These are phyloP conservation scores for Dryas alaskensis DNA, from an alignment of 306 rosid species.

Conservation along the genomic window DNA sequence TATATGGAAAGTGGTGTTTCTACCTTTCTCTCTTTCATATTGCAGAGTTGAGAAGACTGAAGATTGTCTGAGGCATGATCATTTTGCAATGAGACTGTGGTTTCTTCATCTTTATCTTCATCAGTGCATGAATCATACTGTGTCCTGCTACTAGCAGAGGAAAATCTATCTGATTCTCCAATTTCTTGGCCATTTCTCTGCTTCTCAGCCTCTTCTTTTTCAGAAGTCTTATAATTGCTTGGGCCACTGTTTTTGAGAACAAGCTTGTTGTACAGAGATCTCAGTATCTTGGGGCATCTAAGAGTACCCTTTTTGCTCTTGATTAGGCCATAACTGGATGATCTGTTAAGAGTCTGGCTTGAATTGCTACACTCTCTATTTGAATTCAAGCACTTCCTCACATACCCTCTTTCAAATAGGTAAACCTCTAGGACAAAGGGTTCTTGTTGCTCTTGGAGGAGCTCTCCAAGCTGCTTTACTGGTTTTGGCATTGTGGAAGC, in stretches of 20 bases:
- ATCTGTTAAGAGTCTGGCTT: conserved; percentile 22
- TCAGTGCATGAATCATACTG: conserved; percentile 53
- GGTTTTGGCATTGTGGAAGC: conserved; percentile 47
- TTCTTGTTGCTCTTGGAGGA: conserved; percentile 70
- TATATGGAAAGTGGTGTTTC: conserved; percentile 18
- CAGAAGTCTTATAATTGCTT: conserved; percentile 17
- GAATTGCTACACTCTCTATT: conserved; percentile 22
- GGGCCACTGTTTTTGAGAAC: conserved; percentile 21
- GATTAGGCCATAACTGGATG: conserved; percentile 24
- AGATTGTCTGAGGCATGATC: conserved; percentile 29
- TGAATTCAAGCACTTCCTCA: conserved; percentile 30
- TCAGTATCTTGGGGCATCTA: conserved; percentile 39
- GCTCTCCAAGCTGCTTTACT: conserved; percentile 54
- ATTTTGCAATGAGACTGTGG: conserved; percentile 7
- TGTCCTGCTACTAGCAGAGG: conserved; percentile 55
- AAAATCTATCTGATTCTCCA: conserved; percentile 43
- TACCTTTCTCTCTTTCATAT: conserved; percentile 45
- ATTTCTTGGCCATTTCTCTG: conserved; percentile 20
- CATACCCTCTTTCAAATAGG: conserved; percentile 59
- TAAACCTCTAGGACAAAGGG: conserved; percentile 67
- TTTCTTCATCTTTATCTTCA: conserved; percentile 34
- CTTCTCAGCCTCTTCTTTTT: conserved; percentile 18
- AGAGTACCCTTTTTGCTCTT: conserved; percentile 32
- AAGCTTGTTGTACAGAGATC: conserved; percentile 45
- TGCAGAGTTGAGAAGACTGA: conserved; percentile 30